Evolutionary conservation across 257 asterid species (phyloP).

Genomic region (Penstemon barbatus): DNA sequence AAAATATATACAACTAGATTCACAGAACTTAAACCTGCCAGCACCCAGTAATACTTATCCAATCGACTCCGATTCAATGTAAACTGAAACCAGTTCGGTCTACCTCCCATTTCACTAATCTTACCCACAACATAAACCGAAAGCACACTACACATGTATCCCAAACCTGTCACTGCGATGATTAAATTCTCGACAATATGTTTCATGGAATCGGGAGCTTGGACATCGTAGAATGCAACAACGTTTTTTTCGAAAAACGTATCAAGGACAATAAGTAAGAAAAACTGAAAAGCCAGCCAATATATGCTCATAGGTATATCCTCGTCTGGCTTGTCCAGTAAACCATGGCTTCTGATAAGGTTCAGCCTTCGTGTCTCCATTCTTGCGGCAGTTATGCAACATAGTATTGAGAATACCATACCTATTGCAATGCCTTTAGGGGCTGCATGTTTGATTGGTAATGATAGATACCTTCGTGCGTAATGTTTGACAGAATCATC

Average conservation of each 20-base stretch:
- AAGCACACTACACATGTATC: conserved; percentile 41
- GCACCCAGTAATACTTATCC: conserved; percentile 58
- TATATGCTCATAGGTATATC: conserved; percentile 42
- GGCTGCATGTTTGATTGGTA: conserved; percentile 26
- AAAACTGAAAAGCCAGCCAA: conserved; percentile 53
- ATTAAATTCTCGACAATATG: conserved; percentile 26
- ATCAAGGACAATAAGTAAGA: conserved; percentile 48
- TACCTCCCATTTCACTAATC: conserved; percentile 46
- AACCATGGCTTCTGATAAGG: conserved; percentile 29
- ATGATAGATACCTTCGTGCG: neutral
- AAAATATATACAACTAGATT: conserved; percentile 32
- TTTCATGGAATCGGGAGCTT: conserved; percentile 37
- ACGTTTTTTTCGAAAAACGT: conserved; percentile 34
- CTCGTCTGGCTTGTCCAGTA: conserved; percentile 36
- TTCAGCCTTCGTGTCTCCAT: conserved; percentile 44
- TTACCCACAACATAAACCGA: conserved; percentile 48
- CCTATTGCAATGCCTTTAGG: conserved; percentile 42
- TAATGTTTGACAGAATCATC: neutral
- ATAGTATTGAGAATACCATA: conserved; percentile 44
- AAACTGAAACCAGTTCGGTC: conserved; percentile 49
- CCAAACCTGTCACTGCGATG: conserved; percentile 44
- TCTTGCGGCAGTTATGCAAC: conserved; percentile 53
- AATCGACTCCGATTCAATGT: conserved; percentile 54
- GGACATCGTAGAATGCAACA: conserved; percentile 26
- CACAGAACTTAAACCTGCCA: conserved; percentile 44